Evolutionary conservation across 2,329 filamentous ascomycete genomes (phyloP), one percentile per base, ranked within the genome.

Genomic region (Xylariales sp.): DNA sequence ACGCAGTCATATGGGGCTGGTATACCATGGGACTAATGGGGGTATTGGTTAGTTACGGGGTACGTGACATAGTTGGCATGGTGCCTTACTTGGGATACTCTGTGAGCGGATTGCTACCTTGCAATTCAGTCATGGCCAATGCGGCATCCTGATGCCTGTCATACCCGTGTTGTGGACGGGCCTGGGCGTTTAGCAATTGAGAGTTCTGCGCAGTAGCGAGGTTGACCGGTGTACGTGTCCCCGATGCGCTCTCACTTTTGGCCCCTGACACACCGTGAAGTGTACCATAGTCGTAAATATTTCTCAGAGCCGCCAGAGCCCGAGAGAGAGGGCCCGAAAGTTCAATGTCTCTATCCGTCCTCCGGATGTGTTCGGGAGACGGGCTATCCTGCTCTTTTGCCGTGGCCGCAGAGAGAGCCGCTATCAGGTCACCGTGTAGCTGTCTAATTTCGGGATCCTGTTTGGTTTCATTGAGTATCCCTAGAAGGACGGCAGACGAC

Each of bases 211-310:
- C 69, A 0, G 84, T 82, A 8, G 85, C 84, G 30, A 78, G 79
- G 41, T 83, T 84, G 46, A 84, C 86, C 0, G 80, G 83, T 1
- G 79, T 78, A 4, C 81, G 79, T 50, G 81, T 81, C 12, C 80
- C 82, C 4, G 82, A 82, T 32, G 81, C 82, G 12, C 80, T 81
- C 41, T 88, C 86, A 53, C 82, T 81, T 74, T 85, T 86, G 16
- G 85, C 56, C 0, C 73, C 76, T n/a, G 78, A 78, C 0, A 82
- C 80, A 3, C 85, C 86, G 14, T 85, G 81, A 12, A 90, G 81
- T 60, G 84, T 85, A 1, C 89, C 89, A 76, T 90, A 87, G 73
- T 90, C 88, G 74, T 91, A 91, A 1, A 91, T 90, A 72, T 89
- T 90, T 71, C 84, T 87, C 36, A 91, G 80, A 0, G 89, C 89